Conservation (phyloP, 148 eudicot species). For the Mesembryanthemum crystallinum region DNA sequence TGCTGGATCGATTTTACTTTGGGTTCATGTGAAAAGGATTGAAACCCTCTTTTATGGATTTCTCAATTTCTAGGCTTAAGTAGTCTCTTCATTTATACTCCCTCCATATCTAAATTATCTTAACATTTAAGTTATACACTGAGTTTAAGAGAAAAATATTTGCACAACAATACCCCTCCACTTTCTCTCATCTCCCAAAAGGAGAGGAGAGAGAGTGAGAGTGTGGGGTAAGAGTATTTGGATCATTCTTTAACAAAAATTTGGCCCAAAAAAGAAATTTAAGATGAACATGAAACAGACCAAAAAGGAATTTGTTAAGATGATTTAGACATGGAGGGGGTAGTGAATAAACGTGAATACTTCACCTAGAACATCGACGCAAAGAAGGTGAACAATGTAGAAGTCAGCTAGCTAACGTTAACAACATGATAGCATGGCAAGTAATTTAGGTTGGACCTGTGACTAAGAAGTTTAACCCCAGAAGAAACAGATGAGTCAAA, state of each 20-base stretch:
- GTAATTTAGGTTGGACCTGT: not conserved
- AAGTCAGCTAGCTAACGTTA: not conserved
- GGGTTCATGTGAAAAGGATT: not conserved
- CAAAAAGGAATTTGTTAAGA: too few relatives aligned
- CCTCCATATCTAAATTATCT: not conserved
- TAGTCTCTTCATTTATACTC: not conserved
- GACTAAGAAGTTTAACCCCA: not conserved
- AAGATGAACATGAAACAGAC: too few relatives aligned
- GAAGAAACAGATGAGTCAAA: not conserved
- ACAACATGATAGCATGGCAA: slow-evolving; percentile 1
- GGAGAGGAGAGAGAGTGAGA: too few relatives aligned
- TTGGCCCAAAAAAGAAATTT: too few relatives aligned
- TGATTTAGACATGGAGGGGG: too few relatives aligned
- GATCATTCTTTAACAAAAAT: too few relatives aligned
- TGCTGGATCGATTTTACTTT: slow-evolving; percentile 1
- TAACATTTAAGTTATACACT: too few relatives aligned
- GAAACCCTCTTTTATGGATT: not conserved
- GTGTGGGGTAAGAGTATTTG: too few relatives aligned
- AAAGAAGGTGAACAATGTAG: not conserved
- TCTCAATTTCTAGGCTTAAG: not conserved
- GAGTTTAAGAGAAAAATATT: too few relatives aligned
- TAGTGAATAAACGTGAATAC: too few relatives aligned
- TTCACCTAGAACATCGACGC: not conserved
- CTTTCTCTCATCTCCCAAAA: too few relatives aligned
- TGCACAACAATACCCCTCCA: too few relatives aligned